A percentile compares a stretch with the other conserved stretches of the same genome.
Conservation (phyloP, 2,329 filamentous ascomycete genomes). For the Hymenoscyphus occultus region DNA sequence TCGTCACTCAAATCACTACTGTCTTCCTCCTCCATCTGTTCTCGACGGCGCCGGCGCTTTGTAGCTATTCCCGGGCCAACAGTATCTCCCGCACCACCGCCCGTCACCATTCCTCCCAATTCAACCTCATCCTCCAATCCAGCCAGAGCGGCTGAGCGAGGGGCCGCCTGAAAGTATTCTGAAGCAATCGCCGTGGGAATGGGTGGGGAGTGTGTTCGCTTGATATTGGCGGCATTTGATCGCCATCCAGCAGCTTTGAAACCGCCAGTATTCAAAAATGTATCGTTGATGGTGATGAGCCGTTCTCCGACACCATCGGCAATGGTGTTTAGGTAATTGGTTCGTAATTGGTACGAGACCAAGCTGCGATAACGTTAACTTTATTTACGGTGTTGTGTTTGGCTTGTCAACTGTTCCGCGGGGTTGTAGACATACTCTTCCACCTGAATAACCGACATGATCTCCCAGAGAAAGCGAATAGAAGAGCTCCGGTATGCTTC, state of each 20-base stretch:
- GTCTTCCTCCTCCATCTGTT: constrained; percentile 75
- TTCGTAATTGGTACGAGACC: constrained; percentile 77
- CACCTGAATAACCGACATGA: constrained; percentile 39
- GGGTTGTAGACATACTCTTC: constrained; percentile 35
- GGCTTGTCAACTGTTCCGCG: not conserved
- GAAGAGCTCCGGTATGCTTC: not conserved
- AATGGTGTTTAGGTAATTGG: constrained; percentile 74
- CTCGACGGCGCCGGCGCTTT: constrained; percentile 62
- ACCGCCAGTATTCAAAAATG: constrained; percentile 73
- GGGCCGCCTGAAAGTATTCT: constrained; percentile 78
- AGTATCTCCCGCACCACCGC: constrained; percentile 62
- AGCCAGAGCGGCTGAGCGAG: constrained; percentile 54
- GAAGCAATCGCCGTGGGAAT: constrained; percentile 80
- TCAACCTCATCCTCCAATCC: constrained; percentile 66
- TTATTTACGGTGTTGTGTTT: not conserved
- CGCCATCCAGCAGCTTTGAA: constrained; percentile 84
- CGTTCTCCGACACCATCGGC: constrained; percentile 83
- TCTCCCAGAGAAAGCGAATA: not conserved
- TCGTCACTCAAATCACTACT: constrained; percentile 84
- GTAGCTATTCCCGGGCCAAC: constrained; percentile 65
- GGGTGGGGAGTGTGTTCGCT: constrained; percentile 80
- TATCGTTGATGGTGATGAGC: constrained; percentile 76
- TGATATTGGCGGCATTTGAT: constrained; percentile 69
- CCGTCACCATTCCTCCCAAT: constrained; percentile 65
- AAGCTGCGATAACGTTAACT: constrained; percentile 50